These are phyloP conservation scores for Chlamydomonas urium DNA, from an alignment of 139 green algal genomes.

Conservation along the genomic window DNA sequence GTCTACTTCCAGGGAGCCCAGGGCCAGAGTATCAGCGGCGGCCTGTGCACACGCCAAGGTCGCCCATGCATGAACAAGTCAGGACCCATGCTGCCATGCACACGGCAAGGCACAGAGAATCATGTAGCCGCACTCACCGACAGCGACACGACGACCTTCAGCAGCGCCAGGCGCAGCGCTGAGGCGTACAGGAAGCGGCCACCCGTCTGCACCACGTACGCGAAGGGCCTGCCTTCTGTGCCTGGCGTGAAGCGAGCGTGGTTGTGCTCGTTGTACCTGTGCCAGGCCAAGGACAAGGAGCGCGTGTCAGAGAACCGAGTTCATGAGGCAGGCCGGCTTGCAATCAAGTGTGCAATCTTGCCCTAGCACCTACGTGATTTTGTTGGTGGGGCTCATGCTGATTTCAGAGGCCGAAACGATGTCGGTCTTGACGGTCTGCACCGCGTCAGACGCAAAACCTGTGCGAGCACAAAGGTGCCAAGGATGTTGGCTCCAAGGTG, in stretches of 20 bases:
- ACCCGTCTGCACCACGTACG: constrained; percentile 94
- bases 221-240: constrained; percentile 84
- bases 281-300: not conserved
- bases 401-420: constrained; percentile 29
- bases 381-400: constrained; percentile 33
- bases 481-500: not conserved
- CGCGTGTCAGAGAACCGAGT: not conserved
- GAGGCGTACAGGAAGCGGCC: constrained; percentile 98
- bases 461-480: not conserved
- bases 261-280: constrained; percentile 24
- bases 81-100: too few species aligned
- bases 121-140: too few species aligned
- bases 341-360: not conserved
- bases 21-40: constrained; percentile 87
- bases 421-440: constrained; percentile 1
- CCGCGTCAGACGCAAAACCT: constrained; percentile 9
- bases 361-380: constrained; percentile 42
- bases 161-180: constrained; percentile 83
- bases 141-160: constrained; percentile 98
- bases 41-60: too few species aligned
- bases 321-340: too few species aligned
- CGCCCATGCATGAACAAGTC: too few species aligned
- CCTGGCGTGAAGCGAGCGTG: constrained; percentile 63
- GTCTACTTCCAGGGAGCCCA: constrained; percentile 95
- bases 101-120: too few species aligned